phyloP scores from a whole-genome alignment of 805 yeast genomes.

The Blastobotrys chiropterorum region DNA sequence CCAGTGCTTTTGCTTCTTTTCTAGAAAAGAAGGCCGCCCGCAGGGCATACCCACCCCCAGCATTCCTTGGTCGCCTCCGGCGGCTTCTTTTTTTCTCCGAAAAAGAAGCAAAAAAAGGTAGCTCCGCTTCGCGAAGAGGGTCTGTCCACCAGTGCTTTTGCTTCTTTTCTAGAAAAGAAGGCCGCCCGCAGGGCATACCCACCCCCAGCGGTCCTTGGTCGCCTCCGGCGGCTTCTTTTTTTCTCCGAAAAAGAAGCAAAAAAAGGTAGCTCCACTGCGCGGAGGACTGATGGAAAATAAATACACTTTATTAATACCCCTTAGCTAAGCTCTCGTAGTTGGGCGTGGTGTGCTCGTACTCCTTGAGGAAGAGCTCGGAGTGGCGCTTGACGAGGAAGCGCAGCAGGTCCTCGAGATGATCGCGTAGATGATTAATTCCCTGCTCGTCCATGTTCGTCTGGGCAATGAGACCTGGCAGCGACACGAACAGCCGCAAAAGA shows the following conservation, averaged over 20 bases:
- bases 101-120: too few species aligned
- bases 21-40: too few species aligned
- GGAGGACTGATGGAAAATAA: background rate
- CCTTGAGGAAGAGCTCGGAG: constrained; percentile 32
- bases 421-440: constrained; percentile 50
- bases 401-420: constrained; percentile 49
- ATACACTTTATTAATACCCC: constrained; percentile 15
- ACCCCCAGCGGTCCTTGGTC: too few species aligned
- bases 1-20: too few species aligned
- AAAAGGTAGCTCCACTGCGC: background rate
- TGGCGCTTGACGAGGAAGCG: constrained; percentile 44
- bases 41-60: too few species aligned
- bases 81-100: too few species aligned
- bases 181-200: too few species aligned
- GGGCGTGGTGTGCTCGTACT: constrained; percentile 49
- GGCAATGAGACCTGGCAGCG: constrained; percentile 77
- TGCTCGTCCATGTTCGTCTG: constrained; percentile 78
- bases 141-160: too few species aligned
- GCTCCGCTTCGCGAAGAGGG: too few species aligned
- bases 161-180: too few species aligned
- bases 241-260: background rate
- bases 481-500: constrained; percentile 65
- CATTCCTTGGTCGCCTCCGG: too few species aligned
- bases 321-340: constrained; percentile 36
- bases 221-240: too few species aligned